Percentiles rank a stretch among this genome's conserved stretches.
Conservation (phyloP, 176 grass and related monocot species). For the Cenchrus americanus region DNA sequence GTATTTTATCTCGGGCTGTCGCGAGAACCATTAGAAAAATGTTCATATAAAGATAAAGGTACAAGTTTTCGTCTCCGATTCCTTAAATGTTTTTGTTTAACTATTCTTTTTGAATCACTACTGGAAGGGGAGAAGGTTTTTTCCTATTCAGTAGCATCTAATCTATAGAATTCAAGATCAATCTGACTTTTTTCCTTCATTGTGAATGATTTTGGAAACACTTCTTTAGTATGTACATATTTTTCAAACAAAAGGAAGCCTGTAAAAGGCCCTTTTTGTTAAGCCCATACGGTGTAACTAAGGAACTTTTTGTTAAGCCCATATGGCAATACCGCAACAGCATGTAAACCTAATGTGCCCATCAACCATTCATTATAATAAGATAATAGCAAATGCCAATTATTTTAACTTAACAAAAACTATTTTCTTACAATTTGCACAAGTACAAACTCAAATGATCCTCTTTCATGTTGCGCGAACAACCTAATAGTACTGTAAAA, state of each 20-base stretch:
- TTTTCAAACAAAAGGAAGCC: background rate
- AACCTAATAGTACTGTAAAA: slow-evolving; percentile 34
- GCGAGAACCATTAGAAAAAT: slow-evolving; percentile 84
- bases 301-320: too few relatives aligned
- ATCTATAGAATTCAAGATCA: background rate
- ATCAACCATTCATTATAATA: background rate
- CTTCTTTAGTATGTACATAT: slow-evolving; percentile 26
- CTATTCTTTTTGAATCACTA: background rate
- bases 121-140: background rate
- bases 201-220: background rate
- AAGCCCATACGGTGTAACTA: too few relatives aligned
- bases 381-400: slow-evolving; percentile 16
- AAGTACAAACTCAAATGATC: slow-evolving; percentile 33
- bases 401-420: slow-evolving; percentile 19
- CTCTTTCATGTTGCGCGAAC: slow-evolving; percentile 18
- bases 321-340: background rate
- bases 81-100: background rate
- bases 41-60: slow-evolving; percentile 55
- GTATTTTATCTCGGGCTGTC: slow-evolving; percentile 67
- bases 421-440: slow-evolving; percentile 46
- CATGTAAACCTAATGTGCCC: background rate
- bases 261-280: background rate
- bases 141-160: slow-evolving; percentile 20
- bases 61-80: slow-evolving; percentile 2
- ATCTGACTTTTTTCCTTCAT: background rate